Conservation (phyloP, 257 asterid species). For the Lycium ferocissimum region DNA sequence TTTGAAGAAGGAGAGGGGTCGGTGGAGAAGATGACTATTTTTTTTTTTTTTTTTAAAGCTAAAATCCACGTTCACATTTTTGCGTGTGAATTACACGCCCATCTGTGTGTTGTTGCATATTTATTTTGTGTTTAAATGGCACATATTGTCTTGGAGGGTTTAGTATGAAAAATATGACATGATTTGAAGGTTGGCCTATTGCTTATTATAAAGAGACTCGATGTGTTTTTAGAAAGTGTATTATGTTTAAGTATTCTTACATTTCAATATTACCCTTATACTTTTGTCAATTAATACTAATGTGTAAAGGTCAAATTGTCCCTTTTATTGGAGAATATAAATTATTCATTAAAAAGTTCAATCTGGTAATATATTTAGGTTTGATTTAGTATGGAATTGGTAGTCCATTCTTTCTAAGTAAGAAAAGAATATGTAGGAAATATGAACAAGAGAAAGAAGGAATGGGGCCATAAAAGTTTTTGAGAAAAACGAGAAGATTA, state of each 20-base stretch:
- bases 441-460: not conserved
- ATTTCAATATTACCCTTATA: conserved; percentile 11
- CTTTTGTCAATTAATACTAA: not conserved
- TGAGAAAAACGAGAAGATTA: not conserved
- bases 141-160: too few relatives aligned
- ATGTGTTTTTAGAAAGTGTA: not conserved
- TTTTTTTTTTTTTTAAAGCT: too few relatives aligned
- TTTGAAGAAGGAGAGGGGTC: too few relatives aligned
- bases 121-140: too few relatives aligned
- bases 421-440: not conserved
- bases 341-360: not conserved
- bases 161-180: too few relatives aligned
- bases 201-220: not conserved
- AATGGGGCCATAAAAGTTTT: not conserved
- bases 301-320: not conserved
- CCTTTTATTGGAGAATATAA: not conserved
- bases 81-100: too few relatives aligned
- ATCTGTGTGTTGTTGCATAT: too few relatives aligned
- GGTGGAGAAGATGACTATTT: too few relatives aligned
- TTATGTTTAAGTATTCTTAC: not conserved
- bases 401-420: too few relatives aligned
- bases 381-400: not conserved
- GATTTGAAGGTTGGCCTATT: too few relatives aligned
- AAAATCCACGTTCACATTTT: too few relatives aligned
- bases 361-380: not conserved